These are phyloP conservation scores for Novakomyces olei DNA, from an alignment of 805 yeast genomes.

Conservation along the genomic window DNA sequence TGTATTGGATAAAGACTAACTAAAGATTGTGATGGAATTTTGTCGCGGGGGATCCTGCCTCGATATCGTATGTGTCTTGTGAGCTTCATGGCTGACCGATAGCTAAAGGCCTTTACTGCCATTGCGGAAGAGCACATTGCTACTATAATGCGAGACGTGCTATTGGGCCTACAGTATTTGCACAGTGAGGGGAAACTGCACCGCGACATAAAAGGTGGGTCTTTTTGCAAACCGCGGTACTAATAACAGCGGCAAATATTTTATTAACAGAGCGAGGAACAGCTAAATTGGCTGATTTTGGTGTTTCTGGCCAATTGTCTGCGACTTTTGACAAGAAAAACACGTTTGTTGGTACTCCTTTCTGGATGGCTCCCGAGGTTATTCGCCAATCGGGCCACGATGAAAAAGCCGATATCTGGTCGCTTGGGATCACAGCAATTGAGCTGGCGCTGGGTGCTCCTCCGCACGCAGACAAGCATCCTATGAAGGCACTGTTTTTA, in stretches of 20 bases:
- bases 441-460: constrained; percentile 69
- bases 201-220: constrained; percentile 81
- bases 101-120: no score
- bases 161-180: constrained; percentile 43
- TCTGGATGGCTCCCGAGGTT: constrained; percentile 99
- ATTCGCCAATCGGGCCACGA: constrained; percentile 48
- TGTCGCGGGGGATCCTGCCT: no score
- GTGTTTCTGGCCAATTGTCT: constrained; percentile 68
- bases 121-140: constrained; percentile 31
- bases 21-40: no score
- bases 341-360: constrained; percentile 88
- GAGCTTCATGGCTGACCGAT: no score
- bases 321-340: constrained; percentile 24
- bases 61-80: no score
- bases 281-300: constrained; percentile 78
- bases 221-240: no score
- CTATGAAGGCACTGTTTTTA: constrained; percentile 50
- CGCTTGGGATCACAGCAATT: constrained; percentile 75
- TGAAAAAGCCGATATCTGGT: constrained; percentile 87
- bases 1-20: no score
- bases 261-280: constrained; percentile 45
- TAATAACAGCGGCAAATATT: constrained; percentile 80
- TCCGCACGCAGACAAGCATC: constrained; percentile 51
- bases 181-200: constrained; percentile 62
- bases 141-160: constrained; percentile 30